Evolutionary conservation across 1,284 basidiomycete species (phyloP), one percentile per base, ranked within the genome.

Genomic region (Meira miltonrushii): DNA sequence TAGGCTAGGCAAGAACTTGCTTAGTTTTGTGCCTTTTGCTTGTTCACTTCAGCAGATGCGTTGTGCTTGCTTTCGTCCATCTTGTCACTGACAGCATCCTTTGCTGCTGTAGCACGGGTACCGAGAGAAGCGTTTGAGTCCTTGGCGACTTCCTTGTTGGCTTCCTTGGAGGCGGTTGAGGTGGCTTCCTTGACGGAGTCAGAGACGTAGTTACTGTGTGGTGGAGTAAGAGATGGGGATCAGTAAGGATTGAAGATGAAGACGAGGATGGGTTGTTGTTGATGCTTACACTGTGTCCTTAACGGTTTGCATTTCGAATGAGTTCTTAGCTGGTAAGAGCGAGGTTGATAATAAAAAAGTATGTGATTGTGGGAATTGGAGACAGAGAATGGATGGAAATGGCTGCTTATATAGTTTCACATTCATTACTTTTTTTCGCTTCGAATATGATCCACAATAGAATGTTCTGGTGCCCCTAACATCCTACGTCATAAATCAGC

Each of bases 191-290:
- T 50, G 59, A 67, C 55, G 43, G 58, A 60, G 55, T 71, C 69
- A 43, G 57, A 37, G 46, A 69, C 71, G 61, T 69, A 69, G 67
- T 66, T 69, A 33, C 51, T 53, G 21, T 12, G 4, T 44, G 21
- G 25, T 8, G 13, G 39, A 19, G 8, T 9, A 19, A 19, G 21
- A 55, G 11, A 25, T 5, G 28, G 7, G 54, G 8, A 51, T 21
- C 25, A 48, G n/a, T 48, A 5, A 21, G n/a, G 5, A 15, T 21
- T 19, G 46, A 4, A 23, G 12, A 48, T 9, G 25, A 19, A 8
- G 12, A 48, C 10, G 3, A 43, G 5, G 46, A 8, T 3, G 7
- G 12, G 23, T 9, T 21, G 23, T n/a, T 21, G 17, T 13, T 13
- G 13, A 48, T 21, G 25, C 46, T 48, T 23, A 48, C 46, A 33